These are phyloP conservation scores for Aspergillus neoniger DNA, from an alignment of 2,329 filamentous ascomycete genomes.

Conservation along the genomic window DNA sequence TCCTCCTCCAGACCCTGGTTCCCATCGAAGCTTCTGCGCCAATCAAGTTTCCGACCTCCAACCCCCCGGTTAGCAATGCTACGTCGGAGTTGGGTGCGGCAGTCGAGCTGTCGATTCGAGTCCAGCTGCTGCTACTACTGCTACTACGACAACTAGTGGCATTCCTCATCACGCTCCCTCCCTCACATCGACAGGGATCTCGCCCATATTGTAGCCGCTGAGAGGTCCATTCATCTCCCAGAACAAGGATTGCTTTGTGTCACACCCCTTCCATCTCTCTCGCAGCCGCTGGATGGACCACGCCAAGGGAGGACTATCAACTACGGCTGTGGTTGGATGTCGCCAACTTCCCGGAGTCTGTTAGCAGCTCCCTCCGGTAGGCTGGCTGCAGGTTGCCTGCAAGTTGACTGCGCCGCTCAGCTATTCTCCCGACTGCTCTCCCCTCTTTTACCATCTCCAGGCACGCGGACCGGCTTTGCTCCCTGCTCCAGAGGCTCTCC, in stretches of 20 bases:
- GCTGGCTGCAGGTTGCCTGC: constrained; percentile 4
- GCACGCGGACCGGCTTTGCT: neutral
- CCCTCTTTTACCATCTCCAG: constrained; percentile 5
- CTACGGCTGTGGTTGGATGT: constrained; percentile 8
- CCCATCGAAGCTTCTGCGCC: neutral
- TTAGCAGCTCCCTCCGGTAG: constrained; percentile 6
- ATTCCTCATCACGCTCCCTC: neutral
- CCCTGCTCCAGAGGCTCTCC: neutral
- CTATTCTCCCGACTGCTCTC: constrained; percentile 4
- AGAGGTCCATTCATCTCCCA: neutral
- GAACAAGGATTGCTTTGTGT: constrained; percentile 9
- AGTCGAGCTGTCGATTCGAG: neutral
- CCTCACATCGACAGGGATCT: neutral
- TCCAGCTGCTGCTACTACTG: neutral
- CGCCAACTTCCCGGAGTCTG: neutral
- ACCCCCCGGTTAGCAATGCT: neutral
- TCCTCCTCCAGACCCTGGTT: neutral
- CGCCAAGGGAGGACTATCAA: constrained; percentile 35
- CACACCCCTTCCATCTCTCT: constrained; percentile 1
- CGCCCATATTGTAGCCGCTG: neutral
- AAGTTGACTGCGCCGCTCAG: constrained; percentile 19
- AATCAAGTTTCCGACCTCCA: neutral
- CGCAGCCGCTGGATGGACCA: constrained; percentile 31
- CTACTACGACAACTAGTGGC: no score
- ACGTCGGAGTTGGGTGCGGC: neutral